These are phyloP conservation scores for Plasmopara viticola DNA, from an alignment of 352 stramenopile genomes.

Conservation along the genomic window DNA sequence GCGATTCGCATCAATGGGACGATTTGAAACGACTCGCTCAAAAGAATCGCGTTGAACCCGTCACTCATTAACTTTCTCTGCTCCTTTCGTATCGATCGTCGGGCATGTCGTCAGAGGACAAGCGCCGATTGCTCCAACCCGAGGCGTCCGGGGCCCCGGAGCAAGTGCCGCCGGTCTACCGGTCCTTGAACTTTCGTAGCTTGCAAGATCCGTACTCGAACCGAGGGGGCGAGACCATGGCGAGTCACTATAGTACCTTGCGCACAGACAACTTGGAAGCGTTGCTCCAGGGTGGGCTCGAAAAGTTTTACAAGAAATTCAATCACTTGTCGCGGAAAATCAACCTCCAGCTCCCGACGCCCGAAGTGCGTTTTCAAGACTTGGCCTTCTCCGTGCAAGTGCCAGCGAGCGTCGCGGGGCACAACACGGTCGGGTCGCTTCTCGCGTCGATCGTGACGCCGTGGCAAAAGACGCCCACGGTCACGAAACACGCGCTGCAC, in stretches of 20 bases:
- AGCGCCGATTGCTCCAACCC: constrained; percentile 16
- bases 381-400: constrained; percentile 62
- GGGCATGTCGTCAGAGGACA: neutral
- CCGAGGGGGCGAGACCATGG: constrained; percentile 23
- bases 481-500: constrained; percentile 44
- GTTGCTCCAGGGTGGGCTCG: constrained; percentile 59
- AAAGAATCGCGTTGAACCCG: too few species aligned
- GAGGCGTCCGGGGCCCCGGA: constrained; percentile 25
- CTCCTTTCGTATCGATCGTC: neutral
- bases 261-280: constrained; percentile 60
- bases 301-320: constrained; percentile 84
- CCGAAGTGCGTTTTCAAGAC: constrained; percentile 74
- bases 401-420: constrained; percentile 28
- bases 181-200: constrained; percentile 55
- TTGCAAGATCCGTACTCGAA: constrained; percentile 66
- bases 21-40: neutral
- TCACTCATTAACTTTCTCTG: neutral
- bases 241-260: constrained; percentile 34
- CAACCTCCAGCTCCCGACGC: constrained; percentile 30
- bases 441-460: constrained; percentile 40
- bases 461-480: constrained; percentile 37
- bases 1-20: neutral
- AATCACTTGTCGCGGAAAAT: constrained; percentile 62
- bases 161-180: constrained; percentile 55
- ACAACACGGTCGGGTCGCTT: constrained; percentile 52